These are phyloP conservation scores for Lupinus albus DNA, from an alignment of 306 rosid genomes.

Conservation along the genomic window DNA sequence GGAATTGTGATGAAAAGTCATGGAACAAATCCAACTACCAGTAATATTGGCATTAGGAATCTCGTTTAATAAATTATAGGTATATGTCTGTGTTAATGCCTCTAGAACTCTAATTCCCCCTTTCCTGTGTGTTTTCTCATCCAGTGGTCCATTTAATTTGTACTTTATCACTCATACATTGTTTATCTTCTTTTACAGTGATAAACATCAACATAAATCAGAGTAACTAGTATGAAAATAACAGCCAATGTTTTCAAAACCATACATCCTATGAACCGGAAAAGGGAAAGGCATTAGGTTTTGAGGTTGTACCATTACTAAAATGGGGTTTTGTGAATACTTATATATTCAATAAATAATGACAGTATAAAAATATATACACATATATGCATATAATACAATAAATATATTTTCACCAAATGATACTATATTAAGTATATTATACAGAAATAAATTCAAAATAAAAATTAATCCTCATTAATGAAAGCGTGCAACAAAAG, in stretches of 20 bases:
- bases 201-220: conserved; percentile 27
- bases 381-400: background rate
- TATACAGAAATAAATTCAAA: background rate
- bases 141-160: background rate
- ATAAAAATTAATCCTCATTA: background rate
- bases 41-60: background rate
- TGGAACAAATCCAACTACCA: background rate
- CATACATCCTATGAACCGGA: background rate
- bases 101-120: background rate
- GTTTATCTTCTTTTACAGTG: conserved; percentile 9
- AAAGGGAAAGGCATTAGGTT: background rate
- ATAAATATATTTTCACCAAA: background rate
- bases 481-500: background rate
- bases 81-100: background rate
- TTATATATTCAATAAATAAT: too few relatives aligned
- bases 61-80: background rate
- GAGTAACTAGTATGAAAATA: background rate
- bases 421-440: too few relatives aligned
- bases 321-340: background rate
- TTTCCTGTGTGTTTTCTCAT: background rate
- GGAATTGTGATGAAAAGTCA: background rate
- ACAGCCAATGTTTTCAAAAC: background rate
- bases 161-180: background rate
- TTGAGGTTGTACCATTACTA: background rate
- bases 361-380: too few relatives aligned